phyloP scores from a whole-genome alignment of 805 yeast genomes.

The Metschnikowia picachoensis region DNA sequence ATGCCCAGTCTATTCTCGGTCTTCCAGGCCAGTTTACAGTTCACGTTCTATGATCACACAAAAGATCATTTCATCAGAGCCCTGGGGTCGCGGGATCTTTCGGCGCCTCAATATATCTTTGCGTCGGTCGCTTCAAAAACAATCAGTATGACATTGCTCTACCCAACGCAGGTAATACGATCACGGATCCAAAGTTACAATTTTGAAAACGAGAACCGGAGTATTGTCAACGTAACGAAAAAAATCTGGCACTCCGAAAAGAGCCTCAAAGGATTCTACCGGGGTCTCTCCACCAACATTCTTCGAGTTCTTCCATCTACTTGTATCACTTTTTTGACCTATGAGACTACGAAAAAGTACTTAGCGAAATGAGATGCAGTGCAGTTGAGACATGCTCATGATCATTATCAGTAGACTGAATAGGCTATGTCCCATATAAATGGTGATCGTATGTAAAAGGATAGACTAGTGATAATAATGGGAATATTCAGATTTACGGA shows the following conservation, averaged over 20 bases:
- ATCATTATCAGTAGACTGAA: too few relatives aligned
- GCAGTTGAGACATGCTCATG: neutral
- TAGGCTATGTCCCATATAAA: too few relatives aligned
- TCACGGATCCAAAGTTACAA: slow-evolving; percentile 61
- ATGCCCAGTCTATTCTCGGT: slow-evolving; percentile 77
- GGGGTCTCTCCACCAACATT: slow-evolving; percentile 76
- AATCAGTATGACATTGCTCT: slow-evolving; percentile 61
- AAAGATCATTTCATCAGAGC: slow-evolving; percentile 38
- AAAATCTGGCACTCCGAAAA: slow-evolving; percentile 52
- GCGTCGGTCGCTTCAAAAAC: slow-evolving; percentile 69
- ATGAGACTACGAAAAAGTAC: slow-evolving; percentile 48
- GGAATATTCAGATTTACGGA: too few relatives aligned
- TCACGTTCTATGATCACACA: slow-evolving; percentile 77
- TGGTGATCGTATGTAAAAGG: too few relatives aligned
- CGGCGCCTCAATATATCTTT: slow-evolving; percentile 55
- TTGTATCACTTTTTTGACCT: slow-evolving; percentile 81
- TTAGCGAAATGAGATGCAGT: slow-evolving; percentile 1
- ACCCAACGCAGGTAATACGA: slow-evolving; percentile 81
- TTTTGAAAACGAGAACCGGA: slow-evolving; percentile 20
- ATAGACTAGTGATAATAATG: too few relatives aligned
- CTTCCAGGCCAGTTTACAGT: slow-evolving; percentile 84
- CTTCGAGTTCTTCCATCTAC: slow-evolving; percentile 89
- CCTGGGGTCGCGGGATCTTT: slow-evolving; percentile 24
- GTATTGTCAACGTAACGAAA: slow-evolving; percentile 28
- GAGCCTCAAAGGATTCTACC: slow-evolving; percentile 61